phyloP scores from a whole-genome alignment of 2,329 filamentous ascomycete genomes.

The Cladosporium sp. region DNA sequence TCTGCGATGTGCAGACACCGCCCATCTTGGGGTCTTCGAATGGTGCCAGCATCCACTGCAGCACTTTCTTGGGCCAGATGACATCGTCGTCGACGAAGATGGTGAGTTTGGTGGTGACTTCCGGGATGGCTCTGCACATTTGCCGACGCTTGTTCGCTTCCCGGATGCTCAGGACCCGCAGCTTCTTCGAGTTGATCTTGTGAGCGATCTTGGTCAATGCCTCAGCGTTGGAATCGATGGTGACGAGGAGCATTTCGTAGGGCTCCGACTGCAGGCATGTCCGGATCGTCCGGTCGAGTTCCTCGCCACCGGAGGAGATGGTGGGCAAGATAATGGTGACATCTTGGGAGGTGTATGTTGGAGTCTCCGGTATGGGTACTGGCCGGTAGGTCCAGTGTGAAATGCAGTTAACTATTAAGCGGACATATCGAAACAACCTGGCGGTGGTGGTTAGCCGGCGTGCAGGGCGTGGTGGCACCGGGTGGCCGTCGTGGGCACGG shows the following conservation, averaged over 20 bases:
- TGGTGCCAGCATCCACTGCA: conserved; percentile 87
- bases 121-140: conserved; percentile 82
- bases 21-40: conserved; percentile 81
- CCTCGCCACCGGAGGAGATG: conserved; percentile 79
- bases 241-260: conserved; percentile 74
- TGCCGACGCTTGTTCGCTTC: conserved; percentile 95
- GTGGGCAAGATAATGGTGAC: conserved; percentile 93
- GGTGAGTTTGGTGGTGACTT: conserved; percentile 76
- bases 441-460: conserved; percentile 5
- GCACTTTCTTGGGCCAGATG: conserved; percentile 77
- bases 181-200: conserved; percentile 55
- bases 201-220: conserved; percentile 44
- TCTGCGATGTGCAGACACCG: conserved; percentile 86
- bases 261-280: conserved; percentile 68
- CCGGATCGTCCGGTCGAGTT: conserved; percentile 72
- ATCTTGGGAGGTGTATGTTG: conserved; percentile 72
- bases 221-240: conserved; percentile 71
- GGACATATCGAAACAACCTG: conserved; percentile 82
- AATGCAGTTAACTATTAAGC: conserved; percentile 75
- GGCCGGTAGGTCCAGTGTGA: conserved; percentile 85
- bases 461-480: not conserved
- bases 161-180: conserved; percentile 67
- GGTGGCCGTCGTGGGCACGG: not conserved
- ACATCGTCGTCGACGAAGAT: conserved; percentile 96
- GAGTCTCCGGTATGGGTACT: conserved; percentile 72